Evolutionary conservation across 2,329 filamentous ascomycete species (phyloP), one percentile per base, ranked within the genome.

Genomic region (Fusarium sp.): DNA sequence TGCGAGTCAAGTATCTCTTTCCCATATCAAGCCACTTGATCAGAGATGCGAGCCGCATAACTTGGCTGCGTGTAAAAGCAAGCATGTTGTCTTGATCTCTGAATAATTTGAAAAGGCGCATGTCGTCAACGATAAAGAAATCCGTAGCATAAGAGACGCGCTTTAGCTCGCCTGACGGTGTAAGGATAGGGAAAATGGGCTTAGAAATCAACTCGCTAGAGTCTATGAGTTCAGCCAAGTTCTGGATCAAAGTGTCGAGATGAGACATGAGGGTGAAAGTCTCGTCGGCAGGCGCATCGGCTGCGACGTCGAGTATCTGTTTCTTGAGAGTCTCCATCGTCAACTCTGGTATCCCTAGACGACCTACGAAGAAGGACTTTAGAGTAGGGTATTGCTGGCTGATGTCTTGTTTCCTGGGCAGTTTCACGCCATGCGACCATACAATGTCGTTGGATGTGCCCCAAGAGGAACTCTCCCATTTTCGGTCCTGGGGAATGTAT

Each of bases 71-170:
- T 45, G 42, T 45, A 14, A 45, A 26, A 20, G 42, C 42, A 45
- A 45, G 24, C 42, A 45, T 45, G 11, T 45, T 45, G 17, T 0
- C 5, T 0, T 0, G 4, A 8, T 45, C 24, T 11, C 24, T 45
- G 3, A 45, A 26, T 0, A 26, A 20, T 0, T 20, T 26, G 24
- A 26, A 26, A 45, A 45, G 24, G 17, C 17, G 42, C 24, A 45
- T 20, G 1, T 45, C 24, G 24, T 45, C 42, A 20, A 45, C 24
- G 6, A 45, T 26, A 3, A 45, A 45, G 42, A 45, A 45, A 6
- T 4, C 2, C 5, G 42, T 20, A 0, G 0, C 24, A 26, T 11
- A 0, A 26, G 11, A 45, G 42, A 26, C 42, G 0, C 42, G 24
- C 8, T 45, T 45, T 26, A 6, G 0, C 24, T 45, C 44, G 11